These are phyloP conservation scores for Suhomyces prunicola DNA, from an alignment of 805 yeast species.

Conservation along the genomic window DNA sequence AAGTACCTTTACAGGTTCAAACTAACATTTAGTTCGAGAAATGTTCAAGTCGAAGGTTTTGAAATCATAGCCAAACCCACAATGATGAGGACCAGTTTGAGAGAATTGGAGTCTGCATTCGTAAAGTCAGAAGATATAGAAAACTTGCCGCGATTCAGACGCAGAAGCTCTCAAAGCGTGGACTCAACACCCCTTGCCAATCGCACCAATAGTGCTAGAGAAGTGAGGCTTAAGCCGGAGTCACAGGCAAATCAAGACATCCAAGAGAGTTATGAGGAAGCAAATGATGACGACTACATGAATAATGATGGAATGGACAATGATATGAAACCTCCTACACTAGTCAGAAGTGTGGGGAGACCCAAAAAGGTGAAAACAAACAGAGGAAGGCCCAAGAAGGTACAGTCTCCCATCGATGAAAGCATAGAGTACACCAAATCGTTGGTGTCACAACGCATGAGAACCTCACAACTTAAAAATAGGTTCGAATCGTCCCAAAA, in stretches of 20 bases:
- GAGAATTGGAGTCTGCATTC: conserved; percentile 24
- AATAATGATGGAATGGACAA: not conserved
- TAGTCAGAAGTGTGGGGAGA: not conserved
- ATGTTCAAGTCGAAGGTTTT: conserved; percentile 15
- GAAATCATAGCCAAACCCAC: conserved; percentile 10
- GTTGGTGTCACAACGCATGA: conserved; percentile 4
- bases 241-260: not conserved
- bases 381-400: conserved; percentile 1
- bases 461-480: not conserved
- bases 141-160: conserved; percentile 15
- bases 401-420: conserved; percentile 1
- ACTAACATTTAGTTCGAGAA: conserved; percentile 19
- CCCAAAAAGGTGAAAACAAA: conserved; percentile 4
- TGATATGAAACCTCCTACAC: not conserved
- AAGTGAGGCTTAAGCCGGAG: not conserved
- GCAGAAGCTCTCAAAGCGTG: conserved; percentile 1
- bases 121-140: conserved; percentile 18
- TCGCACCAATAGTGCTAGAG: not conserved
- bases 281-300: not conserved
- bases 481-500: not conserved
- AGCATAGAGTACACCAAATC: conserved; percentile 9
- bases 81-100: conserved; percentile 8
- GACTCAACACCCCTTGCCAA: not conserved
- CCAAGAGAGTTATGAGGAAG: not conserved
- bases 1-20: not conserved